A percentile compares a stretch with the other conserved stretches of the same genome.
Conservation (phyloP, 495 filamentous ascomycete genomes). For the Aspergillus haitiensis region DNA sequence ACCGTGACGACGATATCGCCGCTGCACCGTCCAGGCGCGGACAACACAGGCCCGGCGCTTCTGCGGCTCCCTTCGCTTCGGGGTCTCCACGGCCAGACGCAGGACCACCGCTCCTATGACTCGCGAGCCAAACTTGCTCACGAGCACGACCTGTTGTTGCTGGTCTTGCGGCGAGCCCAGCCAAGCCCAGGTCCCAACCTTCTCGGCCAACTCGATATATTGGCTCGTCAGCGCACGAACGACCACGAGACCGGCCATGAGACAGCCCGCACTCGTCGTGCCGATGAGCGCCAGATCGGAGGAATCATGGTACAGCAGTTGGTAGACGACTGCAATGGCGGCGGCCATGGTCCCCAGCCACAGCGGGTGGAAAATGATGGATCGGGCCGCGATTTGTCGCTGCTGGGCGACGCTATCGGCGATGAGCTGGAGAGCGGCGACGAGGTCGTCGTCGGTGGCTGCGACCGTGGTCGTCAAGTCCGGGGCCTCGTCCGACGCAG, state of each 20-base stretch:
- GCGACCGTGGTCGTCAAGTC: conserved; percentile 24
- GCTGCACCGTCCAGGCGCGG: conserved; percentile 72
- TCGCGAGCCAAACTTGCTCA: conserved; percentile 55
- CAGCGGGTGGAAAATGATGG: conserved; percentile 55
- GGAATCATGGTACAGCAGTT: conserved; percentile 42
- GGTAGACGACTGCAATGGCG: conserved; percentile 36
- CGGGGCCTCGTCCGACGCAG: neutral
- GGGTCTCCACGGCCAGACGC: conserved; percentile 32
- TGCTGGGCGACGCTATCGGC: conserved; percentile 64
- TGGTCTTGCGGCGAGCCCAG: conserved; percentile 29
- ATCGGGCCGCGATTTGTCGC: conserved; percentile 52
- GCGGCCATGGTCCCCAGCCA: conserved; percentile 38
- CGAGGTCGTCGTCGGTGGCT: conserved; percentile 36
- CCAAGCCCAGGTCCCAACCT: conserved; percentile 48
- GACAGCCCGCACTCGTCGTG: conserved; percentile 39
- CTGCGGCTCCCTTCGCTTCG: neutral
- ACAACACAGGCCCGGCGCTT: conserved; percentile 45
- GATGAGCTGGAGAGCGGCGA: conserved; percentile 51
- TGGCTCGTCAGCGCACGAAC: conserved; percentile 40
- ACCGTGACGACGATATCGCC: conserved; percentile 64
- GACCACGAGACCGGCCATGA: conserved; percentile 45
- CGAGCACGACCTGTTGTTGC: conserved; percentile 39
- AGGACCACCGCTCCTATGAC: conserved; percentile 58
- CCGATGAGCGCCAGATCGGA: conserved; percentile 21
- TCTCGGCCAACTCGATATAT: conserved; percentile 56